Evolutionary conservation across 2,329 filamentous ascomycete species (phyloP).

Genomic region (Aquanectria penicillioides): DNA sequence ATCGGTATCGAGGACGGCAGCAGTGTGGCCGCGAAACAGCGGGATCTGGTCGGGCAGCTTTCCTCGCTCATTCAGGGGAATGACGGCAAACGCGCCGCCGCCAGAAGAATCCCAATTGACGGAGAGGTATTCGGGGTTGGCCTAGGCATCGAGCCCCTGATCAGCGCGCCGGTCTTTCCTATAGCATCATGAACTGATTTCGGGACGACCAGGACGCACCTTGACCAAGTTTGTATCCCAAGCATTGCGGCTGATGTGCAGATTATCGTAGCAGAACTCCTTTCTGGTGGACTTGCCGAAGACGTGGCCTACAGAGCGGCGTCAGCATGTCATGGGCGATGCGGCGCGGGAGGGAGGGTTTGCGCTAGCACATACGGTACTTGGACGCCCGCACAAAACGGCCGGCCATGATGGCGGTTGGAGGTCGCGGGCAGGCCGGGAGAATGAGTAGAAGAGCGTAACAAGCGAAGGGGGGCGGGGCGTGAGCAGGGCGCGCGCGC

Average conservation of each 20-base stretch:
- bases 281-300: conserved; percentile 96
- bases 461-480: neutral
- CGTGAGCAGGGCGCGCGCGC: conserved; percentile 15
- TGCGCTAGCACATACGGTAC: conserved; percentile 65
- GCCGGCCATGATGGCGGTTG: conserved; percentile 62
- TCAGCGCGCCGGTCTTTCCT: conserved; percentile 36
- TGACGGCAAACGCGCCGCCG: conserved; percentile 95
- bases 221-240: conserved; percentile 99
- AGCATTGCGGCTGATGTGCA: conserved; percentile 96
- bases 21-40: conserved; percentile 95
- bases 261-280: conserved; percentile 98
- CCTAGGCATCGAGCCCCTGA: conserved; percentile 62
- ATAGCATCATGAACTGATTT: conserved; percentile 21
- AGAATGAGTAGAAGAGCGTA: conserved; percentile 14
- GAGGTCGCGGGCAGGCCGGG: conserved; percentile 26
- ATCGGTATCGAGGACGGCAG: conserved; percentile 95
- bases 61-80: conserved; percentile 88
- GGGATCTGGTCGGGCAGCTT: conserved; percentile 93
- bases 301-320: conserved; percentile 80
- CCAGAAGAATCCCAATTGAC: conserved; percentile 99
- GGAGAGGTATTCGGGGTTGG: conserved; percentile 93
- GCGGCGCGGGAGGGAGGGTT: conserved; percentile 37
- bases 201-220: conserved; percentile 61
- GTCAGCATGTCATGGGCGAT: conserved; percentile 37
- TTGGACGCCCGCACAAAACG: conserved; percentile 76